Evolutionary conservation across 2,329 filamentous ascomycete species (phyloP), one percentile per base, ranked within the genome.

Genomic region (Fusarium ramigenum): DNA sequence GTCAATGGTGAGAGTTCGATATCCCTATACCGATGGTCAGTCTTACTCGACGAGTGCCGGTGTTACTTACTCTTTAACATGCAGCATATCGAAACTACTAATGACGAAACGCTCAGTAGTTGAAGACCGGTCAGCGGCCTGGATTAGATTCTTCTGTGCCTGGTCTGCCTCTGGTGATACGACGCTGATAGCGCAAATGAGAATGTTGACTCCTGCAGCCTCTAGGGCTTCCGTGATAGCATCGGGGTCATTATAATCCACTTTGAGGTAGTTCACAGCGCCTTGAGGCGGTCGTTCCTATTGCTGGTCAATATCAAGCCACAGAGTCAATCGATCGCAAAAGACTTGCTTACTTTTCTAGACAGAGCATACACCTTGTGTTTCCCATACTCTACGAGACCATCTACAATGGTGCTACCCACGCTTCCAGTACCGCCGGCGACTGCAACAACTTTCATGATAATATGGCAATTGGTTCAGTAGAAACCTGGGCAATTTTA

Each of bases 131-230:
- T 63, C 49, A 7, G 75, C 64, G 2, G 74, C 72, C 1, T 43
- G 61, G 6, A 77, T 75, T 3, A 77, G 49, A 32, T 73, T 73
- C 18, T 57, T 64, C 23, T 77, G 75, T 2, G 74, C 66, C 19
- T 63, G 34, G 18, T 74, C 77, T 34, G 70, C 30, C 6, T 71
- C 74, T 7, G 53, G 56, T 1, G 66, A 57, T 4, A 73, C 34
- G 3, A 77, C 69, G 10, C 75, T 64, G 25, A 78, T 77, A 18
- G 75, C 75, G 4, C 70, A 75, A 15, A 77, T 72, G 5, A 76
- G 43, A 15, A 58, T 68, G 10, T 70, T 62, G 30, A 77, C 60
- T 4, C 46, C 43, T 5, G 39, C 65, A 2, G 46, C 34, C 11
- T 74, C 63, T 1, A 76, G 60, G 1, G 43, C 42, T 30, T 62